Conservation (phyloP, 2,329 filamentous ascomycete species). For the Westerdykella ornata region DNA sequence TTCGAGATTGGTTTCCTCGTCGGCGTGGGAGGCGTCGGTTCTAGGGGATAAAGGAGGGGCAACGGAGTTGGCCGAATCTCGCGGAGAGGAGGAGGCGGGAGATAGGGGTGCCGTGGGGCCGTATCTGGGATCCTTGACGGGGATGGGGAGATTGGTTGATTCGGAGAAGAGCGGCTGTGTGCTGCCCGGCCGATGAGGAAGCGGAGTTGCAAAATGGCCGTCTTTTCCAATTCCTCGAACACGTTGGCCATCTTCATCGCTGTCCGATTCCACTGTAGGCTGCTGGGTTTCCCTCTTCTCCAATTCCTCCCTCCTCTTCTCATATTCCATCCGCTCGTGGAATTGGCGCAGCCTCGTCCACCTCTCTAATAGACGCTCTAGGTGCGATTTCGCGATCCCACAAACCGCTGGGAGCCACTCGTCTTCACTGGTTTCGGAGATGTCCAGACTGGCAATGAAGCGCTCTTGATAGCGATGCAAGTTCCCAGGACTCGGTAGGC, state of each 20-base stretch:
- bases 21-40: conserved; percentile 26
- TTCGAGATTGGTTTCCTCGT: conserved; percentile 25
- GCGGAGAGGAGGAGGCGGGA: conserved; percentile 21
- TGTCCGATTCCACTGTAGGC: conserved; percentile 31
- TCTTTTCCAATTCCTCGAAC: conserved; percentile 10
- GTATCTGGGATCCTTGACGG: conserved; percentile 13
- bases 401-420: conserved; percentile 22
- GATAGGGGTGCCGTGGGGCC: conserved; percentile 22
- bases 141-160: conserved; percentile 16
- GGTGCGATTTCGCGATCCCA: conserved; percentile 16
- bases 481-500: conserved; percentile 12
- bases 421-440: conserved; percentile 13
- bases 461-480: conserved; percentile 27
- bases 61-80: conserved; percentile 13
- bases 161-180: conserved; percentile 28
- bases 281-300: conserved; percentile 26
- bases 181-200: conserved; percentile 13
- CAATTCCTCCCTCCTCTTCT: conserved; percentile 16
- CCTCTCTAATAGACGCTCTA: conserved; percentile 23
- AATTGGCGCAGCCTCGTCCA: conserved; percentile 33
- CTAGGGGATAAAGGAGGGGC: conserved; percentile 18
- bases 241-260: conserved; percentile 22
- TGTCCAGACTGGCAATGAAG: conserved; percentile 21
- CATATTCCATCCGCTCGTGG: conserved; percentile 20
- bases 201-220: neutral